These are phyloP conservation scores for Termitomyces sp. DNA, from an alignment of 768 basidiomycete species.

Conservation along the genomic window DNA sequence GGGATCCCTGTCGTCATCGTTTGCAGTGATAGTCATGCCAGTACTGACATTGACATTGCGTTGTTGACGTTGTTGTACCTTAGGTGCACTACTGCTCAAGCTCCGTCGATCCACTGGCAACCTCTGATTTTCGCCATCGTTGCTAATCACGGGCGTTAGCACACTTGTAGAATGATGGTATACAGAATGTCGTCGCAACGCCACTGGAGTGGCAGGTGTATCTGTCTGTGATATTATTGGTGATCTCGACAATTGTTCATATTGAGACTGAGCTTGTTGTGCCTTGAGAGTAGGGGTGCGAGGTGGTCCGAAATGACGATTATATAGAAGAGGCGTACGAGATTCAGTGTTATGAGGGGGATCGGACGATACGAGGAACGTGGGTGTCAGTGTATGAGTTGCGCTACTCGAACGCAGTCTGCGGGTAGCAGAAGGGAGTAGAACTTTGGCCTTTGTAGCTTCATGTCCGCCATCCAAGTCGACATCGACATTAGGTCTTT, in stretches of 20 bases:
- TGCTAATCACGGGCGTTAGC: not conserved
- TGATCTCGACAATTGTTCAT: slow-evolving; percentile 20
- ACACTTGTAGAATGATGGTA: slow-evolving; percentile 15
- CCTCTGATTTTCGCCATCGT: slow-evolving; percentile 2
- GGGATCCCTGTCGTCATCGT: slow-evolving; percentile 36
- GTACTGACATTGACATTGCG: slow-evolving; percentile 9
- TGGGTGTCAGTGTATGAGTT: slow-evolving; percentile 17
- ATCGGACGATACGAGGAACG: slow-evolving; percentile 15
- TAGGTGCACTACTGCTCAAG: not conserved
- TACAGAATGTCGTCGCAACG: slow-evolving; percentile 22
- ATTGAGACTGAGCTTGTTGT: not conserved
- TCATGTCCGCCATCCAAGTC: slow-evolving; percentile 17
- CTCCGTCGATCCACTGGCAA: not conserved
- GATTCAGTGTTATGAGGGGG: slow-evolving; percentile 6
- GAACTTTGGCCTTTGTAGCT: not conserved
- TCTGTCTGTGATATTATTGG: slow-evolving; percentile 22
- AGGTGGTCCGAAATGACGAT: slow-evolving; percentile 6
- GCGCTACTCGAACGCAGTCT: slow-evolving; percentile 21
- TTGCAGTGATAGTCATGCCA: slow-evolving; percentile 30
- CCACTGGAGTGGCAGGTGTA: slow-evolving; percentile 16
- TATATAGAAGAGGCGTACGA: not conserved
- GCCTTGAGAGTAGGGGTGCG: slow-evolving; percentile 1
- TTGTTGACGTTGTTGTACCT: not conserved
- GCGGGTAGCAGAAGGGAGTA: not conserved
- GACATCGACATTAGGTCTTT: slow-evolving; percentile 20